Evolutionary conservation across 768 basidiomycete species (phyloP).

Genomic region (Fibroporia radiculosa): DNA sequence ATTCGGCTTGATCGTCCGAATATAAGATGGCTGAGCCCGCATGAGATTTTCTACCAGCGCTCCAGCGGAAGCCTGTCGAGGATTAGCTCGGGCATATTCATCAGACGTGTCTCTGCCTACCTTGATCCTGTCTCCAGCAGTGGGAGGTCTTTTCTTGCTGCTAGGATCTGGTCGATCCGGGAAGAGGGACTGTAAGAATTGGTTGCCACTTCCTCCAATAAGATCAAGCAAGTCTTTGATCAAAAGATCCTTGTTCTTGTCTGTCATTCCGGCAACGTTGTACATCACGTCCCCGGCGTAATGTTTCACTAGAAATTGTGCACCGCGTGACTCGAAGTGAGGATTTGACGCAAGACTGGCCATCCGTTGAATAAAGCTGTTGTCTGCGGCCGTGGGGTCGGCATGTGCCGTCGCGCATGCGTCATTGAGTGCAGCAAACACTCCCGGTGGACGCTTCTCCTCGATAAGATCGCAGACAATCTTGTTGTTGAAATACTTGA

Average conservation of each 20-base stretch:
- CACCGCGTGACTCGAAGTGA: conserved; percentile 91
- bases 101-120: conserved; percentile 27
- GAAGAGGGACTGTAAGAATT: conserved; percentile 85
- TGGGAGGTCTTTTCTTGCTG: conserved; percentile 96
- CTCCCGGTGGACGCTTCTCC: conserved; percentile 91
- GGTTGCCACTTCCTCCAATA: conserved; percentile 69
- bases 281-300: conserved; percentile 99
- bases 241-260: conserved; percentile 98
- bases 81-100: neutral
- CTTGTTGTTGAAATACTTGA: conserved; percentile 98
- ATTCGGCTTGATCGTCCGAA: conserved; percentile 98
- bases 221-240: conserved; percentile 93
- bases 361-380: conserved; percentile 90
- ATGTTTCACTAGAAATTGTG: conserved; percentile 92
- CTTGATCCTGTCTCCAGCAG: conserved; percentile 97
- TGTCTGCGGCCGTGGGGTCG: conserved; percentile 92
- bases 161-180: conserved; percentile 92
- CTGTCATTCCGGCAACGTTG: conserved; percentile 96
- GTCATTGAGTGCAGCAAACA: conserved; percentile 96
- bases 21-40: conserved; percentile 96
- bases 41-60: conserved; percentile 96
- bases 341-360: conserved; percentile 75
- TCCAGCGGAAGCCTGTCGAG: conserved; percentile 71
- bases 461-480: conserved; percentile 98
- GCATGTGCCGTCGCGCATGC: conserved; percentile 99